Evolutionary conservation across 2,329 filamentous ascomycete species (phyloP), one percentile per base, ranked within the genome.

Genomic region (Camptophora hylomeconis): DNA sequence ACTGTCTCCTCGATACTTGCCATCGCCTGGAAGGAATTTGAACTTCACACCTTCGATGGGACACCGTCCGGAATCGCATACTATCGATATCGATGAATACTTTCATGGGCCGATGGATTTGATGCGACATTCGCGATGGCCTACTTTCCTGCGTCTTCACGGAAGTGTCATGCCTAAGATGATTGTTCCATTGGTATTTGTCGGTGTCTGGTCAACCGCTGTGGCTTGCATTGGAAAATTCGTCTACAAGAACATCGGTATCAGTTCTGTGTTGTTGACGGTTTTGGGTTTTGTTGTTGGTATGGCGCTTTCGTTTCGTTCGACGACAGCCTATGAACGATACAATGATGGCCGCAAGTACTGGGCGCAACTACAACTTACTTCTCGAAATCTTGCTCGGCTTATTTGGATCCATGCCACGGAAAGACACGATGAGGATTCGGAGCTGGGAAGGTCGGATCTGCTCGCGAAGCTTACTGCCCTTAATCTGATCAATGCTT

Each of bases 241-340:
- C 26, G 54, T 65, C 8, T 50, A 63, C 37, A 29, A 24, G 26
- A 10, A 18, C 51, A 50, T 75, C 11, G 66, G 64, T 24, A 72
- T 84, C 38, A 65, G 67, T 47, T 72, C 64, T n/a, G 65, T 82
- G 17, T 61, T 84, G 12, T 63, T 86, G 30, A 84, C 79, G 1
- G 72, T 86, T 29, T 68, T 79, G 24, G 80, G 80, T 75, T 84
- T 86, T 58, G 75, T 86, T 35, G 78, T 86, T 50, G 75, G 75
- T 68, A 57, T 86, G 35, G 69, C 75, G n/a, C 64, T 86, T 18
- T 82, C 77, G 1, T 83, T 86, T 57, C 72, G 80, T 34, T 80
- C 69, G 38, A 75, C 76, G 2, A 81, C 78, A 5, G 80, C 80
- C 7, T 86, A 86, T 43, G 80, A 86, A 54, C 69, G 58, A 75